Evolutionary conservation across 1,284 basidiomycete genomes (phyloP).

Genomic region (Marasmius fiardii): DNA sequence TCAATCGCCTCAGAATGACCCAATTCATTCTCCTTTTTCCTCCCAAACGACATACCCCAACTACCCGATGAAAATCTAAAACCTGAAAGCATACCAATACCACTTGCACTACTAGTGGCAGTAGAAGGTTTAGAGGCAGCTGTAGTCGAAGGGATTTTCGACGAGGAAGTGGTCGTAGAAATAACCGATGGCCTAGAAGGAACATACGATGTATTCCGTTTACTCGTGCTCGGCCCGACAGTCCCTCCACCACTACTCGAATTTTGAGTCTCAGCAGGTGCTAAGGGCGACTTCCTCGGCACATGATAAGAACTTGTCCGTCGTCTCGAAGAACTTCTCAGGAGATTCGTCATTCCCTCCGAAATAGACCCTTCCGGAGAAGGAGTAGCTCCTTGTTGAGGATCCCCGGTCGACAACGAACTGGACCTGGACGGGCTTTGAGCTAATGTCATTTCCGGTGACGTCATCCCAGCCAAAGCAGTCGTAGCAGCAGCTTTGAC

Average conservation of each 20-base stretch:
- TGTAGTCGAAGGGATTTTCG: conserved; percentile 18
- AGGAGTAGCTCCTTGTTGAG: conserved; percentile 38
- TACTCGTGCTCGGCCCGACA: not conserved
- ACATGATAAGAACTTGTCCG: conserved; percentile 40
- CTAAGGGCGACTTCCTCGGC: conserved; percentile 40
- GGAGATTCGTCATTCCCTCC: conserved; percentile 49
- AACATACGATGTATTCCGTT: not conserved
- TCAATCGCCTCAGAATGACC: conserved; percentile 20
- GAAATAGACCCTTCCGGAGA: conserved; percentile 57
- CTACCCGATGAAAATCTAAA: conserved; percentile 63
- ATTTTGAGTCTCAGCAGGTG: conserved; percentile 24
- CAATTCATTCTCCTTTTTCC: conserved; percentile 34
- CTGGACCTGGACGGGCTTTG: not conserved
- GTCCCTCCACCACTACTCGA: not conserved
- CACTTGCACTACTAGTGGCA: too few species aligned
- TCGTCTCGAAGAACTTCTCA: conserved; percentile 37
- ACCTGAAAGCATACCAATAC: conserved; percentile 32
- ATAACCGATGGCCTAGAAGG: too few species aligned
- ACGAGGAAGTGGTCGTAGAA: conserved; percentile 19
- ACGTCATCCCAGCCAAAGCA: conserved; percentile 52
- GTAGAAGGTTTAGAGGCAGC: too few species aligned
- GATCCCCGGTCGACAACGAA: conserved; percentile 36
- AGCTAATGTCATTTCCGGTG: not conserved
- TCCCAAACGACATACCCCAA: conserved; percentile 62
- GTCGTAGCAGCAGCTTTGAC: conserved; percentile 66